phyloP scores from a whole-genome alignment of 2,329 filamentous ascomycete genomes.

The Neophaeococcomyces mojaviensis region DNA sequence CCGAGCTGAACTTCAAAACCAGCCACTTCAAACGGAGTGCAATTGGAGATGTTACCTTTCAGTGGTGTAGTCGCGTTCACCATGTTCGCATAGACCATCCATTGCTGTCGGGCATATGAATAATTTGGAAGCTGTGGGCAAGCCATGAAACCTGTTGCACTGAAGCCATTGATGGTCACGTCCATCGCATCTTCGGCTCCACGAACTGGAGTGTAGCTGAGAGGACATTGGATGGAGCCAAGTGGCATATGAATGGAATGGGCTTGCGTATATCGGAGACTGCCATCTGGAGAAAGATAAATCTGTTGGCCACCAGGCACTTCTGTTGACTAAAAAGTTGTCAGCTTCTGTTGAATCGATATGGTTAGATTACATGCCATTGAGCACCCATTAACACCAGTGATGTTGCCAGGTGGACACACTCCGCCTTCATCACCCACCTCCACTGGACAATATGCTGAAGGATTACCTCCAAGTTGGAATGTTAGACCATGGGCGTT shows the following conservation, averaged over 20 bases:
- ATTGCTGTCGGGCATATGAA: slow-evolving; percentile 19
- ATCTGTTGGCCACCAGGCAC: slow-evolving; percentile 59
- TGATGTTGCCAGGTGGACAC: slow-evolving; percentile 43
- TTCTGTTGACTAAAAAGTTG: slow-evolving; percentile 34
- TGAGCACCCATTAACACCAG: slow-evolving; percentile 36
- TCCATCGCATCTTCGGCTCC: slow-evolving; percentile 24
- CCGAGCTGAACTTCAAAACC: slow-evolving; percentile 25
- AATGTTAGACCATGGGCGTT: slow-evolving; percentile 44
- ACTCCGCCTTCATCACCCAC: slow-evolving; percentile 24
- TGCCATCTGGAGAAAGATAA: slow-evolving; percentile 49
- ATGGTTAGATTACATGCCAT: slow-evolving; percentile 22
- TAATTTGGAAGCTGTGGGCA: slow-evolving; percentile 28
- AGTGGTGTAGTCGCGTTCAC: slow-evolving; percentile 34
- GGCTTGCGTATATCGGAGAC: slow-evolving; percentile 48
- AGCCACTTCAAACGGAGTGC: slow-evolving; percentile 33
- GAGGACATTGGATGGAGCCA: slow-evolving; percentile 46
- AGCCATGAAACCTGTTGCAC: slow-evolving; percentile 36
- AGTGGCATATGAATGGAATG: slow-evolving; percentile 48
- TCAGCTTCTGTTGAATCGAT: slow-evolving; percentile 2
- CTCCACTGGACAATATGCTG: slow-evolving; percentile 43
- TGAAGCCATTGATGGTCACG: slow-evolving; percentile 29
- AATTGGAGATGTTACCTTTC: slow-evolving; percentile 28
- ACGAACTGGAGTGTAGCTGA: slow-evolving; percentile 30
- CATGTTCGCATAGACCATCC: slow-evolving; percentile 37
- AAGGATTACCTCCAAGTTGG: slow-evolving; percentile 41